Evolutionary conservation across 345 rosid genomes (phyloP).

Genomic region (Ceriops decandra): DNA sequence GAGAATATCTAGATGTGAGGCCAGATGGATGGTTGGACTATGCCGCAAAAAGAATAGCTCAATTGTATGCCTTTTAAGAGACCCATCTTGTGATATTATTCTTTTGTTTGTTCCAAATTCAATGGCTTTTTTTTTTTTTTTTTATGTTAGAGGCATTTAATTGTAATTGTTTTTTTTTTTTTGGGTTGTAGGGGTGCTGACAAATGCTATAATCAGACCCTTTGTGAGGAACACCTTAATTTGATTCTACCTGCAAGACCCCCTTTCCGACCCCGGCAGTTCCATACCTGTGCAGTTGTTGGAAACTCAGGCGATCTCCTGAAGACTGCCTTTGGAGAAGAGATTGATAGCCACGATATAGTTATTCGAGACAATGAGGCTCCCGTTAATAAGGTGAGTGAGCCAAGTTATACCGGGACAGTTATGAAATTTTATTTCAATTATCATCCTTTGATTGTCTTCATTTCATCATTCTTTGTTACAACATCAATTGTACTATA

Average conservation of each 20-base stretch:
- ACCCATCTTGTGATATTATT: neutral
- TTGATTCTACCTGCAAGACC: conserved; percentile 79
- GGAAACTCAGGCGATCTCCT: conserved; percentile 95
- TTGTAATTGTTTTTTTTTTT: conserved; percentile 6
- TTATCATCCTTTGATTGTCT: too few species aligned
- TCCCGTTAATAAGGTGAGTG: conserved; percentile 75
- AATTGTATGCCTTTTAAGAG: conserved; percentile 50
- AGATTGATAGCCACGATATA: conserved; percentile 91
- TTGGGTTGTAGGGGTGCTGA: conserved; percentile 63
- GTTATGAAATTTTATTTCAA: too few species aligned
- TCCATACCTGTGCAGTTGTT: conserved; percentile 80
- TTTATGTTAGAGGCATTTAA: neutral
- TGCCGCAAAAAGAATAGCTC: conserved; percentile 92
- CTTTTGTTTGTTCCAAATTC: neutral
- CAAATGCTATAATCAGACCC: conserved; percentile 72
- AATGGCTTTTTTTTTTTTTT: neutral
- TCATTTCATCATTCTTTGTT: too few species aligned
- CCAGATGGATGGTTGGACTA: conserved; percentile 95
- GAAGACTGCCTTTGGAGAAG: conserved; percentile 78
- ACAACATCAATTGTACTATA: too few species aligned
- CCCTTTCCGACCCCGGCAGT: conserved; percentile 81
- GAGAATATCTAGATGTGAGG: conserved; percentile 87
- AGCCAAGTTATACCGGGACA: neutral
- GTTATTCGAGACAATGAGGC: conserved; percentile 95
- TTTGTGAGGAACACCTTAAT: conserved; percentile 88